Evolutionary conservation across 768 basidiomycete species (phyloP).

Genomic region (Phlegmacium glaucopus): DNA sequence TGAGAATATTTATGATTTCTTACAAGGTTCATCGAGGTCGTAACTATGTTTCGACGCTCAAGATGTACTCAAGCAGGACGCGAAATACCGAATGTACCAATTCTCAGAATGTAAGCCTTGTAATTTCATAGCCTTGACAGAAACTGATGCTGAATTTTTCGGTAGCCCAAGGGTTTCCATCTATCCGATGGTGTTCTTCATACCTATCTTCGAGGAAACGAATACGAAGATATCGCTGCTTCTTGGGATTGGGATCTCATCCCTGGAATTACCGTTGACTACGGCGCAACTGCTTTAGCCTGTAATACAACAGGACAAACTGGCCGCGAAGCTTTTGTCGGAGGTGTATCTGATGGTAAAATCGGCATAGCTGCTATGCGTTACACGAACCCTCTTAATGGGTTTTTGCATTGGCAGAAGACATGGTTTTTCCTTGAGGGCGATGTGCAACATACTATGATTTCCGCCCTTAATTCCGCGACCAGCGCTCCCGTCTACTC

Average conservation of each 20-base stretch:
- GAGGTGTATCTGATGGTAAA: conserved; percentile 57
- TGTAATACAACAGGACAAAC: conserved; percentile 40
- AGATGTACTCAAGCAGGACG: conserved; percentile 60
- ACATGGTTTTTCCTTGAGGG: conserved; percentile 70
- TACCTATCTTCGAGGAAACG: conserved; percentile 61
- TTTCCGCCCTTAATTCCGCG: conserved; percentile 46
- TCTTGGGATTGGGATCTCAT: conserved; percentile 80
- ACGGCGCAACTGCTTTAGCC: conserved; percentile 48
- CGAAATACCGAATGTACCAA: conserved; percentile 66
- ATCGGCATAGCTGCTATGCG: conserved; percentile 61
- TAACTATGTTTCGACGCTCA: conserved; percentile 57
- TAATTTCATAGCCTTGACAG: background rate
- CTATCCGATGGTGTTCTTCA: conserved; percentile 62
- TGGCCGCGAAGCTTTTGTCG: conserved; percentile 59
- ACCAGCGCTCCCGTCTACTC: conserved; percentile 49
- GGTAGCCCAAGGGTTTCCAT: conserved; percentile 63
- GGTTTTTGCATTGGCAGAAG: conserved; percentile 58
- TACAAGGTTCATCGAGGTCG: conserved; percentile 58
- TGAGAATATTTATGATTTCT: conserved; percentile 1
- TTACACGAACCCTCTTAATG: conserved; percentile 61
- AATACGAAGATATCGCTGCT: conserved; percentile 71
- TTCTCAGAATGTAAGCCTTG: conserved; percentile 48
- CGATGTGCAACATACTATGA: conserved; percentile 61
- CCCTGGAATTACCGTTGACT: conserved; percentile 69
- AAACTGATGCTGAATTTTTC: conserved; percentile 1